phyloP scores from a whole-genome alignment of 75 land plant species.

The Adiantum capillusveneris region DNA sequence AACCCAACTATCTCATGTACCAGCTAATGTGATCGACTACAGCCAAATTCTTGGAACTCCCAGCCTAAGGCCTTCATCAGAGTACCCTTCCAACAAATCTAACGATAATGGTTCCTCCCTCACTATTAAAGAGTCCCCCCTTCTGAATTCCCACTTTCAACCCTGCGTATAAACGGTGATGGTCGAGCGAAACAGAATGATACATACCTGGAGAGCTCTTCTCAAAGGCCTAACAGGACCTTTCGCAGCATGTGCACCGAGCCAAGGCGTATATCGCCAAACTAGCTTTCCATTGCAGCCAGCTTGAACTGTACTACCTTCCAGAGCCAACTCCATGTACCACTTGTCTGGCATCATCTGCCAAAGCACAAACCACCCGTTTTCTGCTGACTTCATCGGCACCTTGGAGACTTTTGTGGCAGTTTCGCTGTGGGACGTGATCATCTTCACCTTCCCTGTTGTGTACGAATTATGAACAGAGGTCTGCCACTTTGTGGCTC shows the following conservation, averaged over 20 bases:
- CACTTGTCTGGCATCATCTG: conserved; percentile 84
- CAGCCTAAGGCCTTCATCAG: no score
- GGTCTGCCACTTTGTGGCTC: conserved; percentile 20
- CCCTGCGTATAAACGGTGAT: no score
- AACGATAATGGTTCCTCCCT: no score
- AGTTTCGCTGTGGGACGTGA: conserved; percentile 50
- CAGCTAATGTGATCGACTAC: no score
- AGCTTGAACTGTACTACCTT: conserved; percentile 65
- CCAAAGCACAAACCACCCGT: conserved; percentile 81
- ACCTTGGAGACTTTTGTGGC: conserved; percentile 39
- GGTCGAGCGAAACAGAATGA: no score
- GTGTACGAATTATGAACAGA: conserved; percentile 51
- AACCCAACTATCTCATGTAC: no score
- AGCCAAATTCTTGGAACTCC: no score
- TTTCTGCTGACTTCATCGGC: conserved; percentile 43
- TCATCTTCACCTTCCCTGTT: conserved; percentile 62
- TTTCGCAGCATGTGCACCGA: conserved; percentile 71
- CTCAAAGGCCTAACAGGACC: conserved; percentile 72
- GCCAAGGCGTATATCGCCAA: conserved; percentile 83
- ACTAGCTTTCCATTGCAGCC: conserved; percentile 78
- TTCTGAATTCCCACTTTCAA: no score
- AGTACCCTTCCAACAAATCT: no score
- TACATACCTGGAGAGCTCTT: conserved; percentile 76
- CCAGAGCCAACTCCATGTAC: conserved; percentile 70
- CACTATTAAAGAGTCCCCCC: no score